These are phyloP conservation scores for Syzygium aromaticum DNA, from an alignment of 345 rosid genomes.

Conservation along the genomic window DNA sequence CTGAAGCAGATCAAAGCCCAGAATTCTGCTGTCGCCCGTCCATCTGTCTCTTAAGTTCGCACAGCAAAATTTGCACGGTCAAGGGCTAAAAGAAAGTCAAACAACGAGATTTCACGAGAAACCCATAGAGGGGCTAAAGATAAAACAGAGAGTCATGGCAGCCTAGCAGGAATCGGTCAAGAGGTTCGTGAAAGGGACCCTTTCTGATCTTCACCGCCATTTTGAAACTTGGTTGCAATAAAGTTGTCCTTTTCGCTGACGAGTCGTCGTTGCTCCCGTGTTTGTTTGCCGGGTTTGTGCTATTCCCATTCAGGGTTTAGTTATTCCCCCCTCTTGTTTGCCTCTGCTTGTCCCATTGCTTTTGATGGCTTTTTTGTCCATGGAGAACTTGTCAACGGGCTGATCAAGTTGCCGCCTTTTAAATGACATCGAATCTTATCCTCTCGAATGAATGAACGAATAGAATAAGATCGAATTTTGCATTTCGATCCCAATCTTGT, in stretches of 20 bases:
- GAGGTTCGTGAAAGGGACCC: not conserved
- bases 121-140: not conserved
- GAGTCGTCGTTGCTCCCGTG: not conserved
- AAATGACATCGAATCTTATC: not conserved
- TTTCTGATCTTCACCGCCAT: not conserved
- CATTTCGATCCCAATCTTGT: not conserved
- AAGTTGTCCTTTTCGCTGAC: not conserved
- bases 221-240: not conserved
- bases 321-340: not conserved
- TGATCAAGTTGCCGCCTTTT: not conserved
- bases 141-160: not conserved
- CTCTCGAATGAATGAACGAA: not conserved
- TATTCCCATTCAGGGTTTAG: not conserved
- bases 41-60: not conserved
- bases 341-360: not conserved
- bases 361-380: not conserved
- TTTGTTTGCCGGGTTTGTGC: not conserved
- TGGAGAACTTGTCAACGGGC: not conserved
- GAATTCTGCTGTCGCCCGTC: not conserved
- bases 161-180: not conserved
- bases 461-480: not conserved
- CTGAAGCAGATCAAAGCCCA: not conserved
- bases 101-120: not conserved
- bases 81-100: not conserved
- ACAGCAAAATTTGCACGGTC: not conserved